Evolutionary conservation across 495 filamentous ascomycete genomes (phyloP), one percentile per base, ranked within the genome.

Genomic region (Poronia punctata): DNA sequence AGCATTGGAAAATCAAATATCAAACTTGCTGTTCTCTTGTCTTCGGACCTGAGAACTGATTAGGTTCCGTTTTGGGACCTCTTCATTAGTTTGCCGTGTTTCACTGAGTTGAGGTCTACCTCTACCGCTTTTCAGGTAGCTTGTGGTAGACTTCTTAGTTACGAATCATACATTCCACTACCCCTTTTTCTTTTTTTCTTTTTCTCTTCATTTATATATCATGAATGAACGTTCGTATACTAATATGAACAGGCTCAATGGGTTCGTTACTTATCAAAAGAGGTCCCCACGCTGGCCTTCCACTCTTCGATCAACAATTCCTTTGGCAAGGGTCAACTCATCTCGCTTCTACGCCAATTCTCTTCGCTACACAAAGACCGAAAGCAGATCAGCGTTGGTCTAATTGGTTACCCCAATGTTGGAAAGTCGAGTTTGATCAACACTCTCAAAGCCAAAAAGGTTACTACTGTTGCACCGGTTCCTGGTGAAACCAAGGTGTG

Each of bases 401-500:
- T 92, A 25, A 86, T 92, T 55, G 86, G 86, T 2, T 90, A 90
- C 24, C 86, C 86, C 7, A 92, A 90, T 50, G 81, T 84, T 4
- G 89, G 89, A 48, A 96, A 95, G 58, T 89, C 83, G 4, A 89
- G 83, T 4, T 84, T 95, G 40, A 95, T 95, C 67, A 95, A 95
- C 62, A 88, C 87, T 8, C 71, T 95, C 20, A 79, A 86, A 14
- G 85, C 83, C 56, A 97, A 97, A 70, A 86, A 89, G 47, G 88
- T 95, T 23, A 84, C 88, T 62, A 92, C 76, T 3, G 88, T 95
- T 4, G 92, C 92, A n/a, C 92, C 92, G 11, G 90, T 97, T 45
- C 90, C 92, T 6, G 90, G 90, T 7, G 84, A 88, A 61, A 97
- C 89, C 42, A 98, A 95, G 66, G 83, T 96, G 9, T 97, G 88